phyloP scores from a whole-genome alignment of 2,329 filamentous ascomycete species.

The Cladosporium austrohemisphaericum region DNA sequence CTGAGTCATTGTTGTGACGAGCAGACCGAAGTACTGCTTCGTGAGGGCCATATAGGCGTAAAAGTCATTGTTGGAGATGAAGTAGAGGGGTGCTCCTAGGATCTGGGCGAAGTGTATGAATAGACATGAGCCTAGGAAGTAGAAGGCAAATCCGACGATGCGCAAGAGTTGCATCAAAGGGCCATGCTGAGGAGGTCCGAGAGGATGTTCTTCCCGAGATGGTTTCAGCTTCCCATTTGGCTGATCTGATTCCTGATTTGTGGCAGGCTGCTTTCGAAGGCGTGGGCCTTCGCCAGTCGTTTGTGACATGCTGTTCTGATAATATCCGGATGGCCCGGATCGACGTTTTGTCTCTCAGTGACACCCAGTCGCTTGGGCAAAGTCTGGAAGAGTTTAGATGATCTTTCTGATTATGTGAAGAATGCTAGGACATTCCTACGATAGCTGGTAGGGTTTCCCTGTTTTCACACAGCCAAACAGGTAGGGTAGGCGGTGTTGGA shows the following conservation, averaged over 20 bases:
- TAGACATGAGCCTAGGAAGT: slow-evolving; percentile 43
- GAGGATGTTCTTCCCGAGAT: slow-evolving; percentile 24
- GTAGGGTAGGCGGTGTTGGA: too few species aligned
- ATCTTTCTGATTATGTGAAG: too few species aligned
- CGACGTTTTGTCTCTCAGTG: too few species aligned
- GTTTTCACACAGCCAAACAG: too few species aligned
- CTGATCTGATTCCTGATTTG: not conserved
- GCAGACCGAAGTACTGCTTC: slow-evolving; percentile 77
- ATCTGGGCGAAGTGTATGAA: slow-evolving; percentile 62
- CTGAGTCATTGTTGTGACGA: slow-evolving; percentile 74
- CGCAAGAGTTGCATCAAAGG: slow-evolving; percentile 40
- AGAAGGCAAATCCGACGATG: slow-evolving; percentile 42
- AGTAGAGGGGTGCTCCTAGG: slow-evolving; percentile 69
- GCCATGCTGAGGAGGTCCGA: slow-evolving; percentile 41
- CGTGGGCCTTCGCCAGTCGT: slow-evolving; percentile 3
- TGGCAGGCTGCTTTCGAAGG: slow-evolving; percentile 3
- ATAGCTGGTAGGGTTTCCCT: too few species aligned
- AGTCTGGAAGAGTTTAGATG: too few species aligned
- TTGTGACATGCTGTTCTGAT: slow-evolving; percentile 13
- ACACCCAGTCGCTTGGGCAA: too few species aligned
- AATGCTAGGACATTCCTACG: too few species aligned
- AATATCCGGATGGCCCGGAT: slow-evolving; percentile 1
- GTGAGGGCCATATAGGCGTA: slow-evolving; percentile 82
- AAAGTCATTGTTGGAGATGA: slow-evolving; percentile 68
- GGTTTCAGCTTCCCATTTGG: slow-evolving; percentile 1